Conservation (phyloP, 1,284 basidiomycete species). For the Heterobasidion occidentale region DNA sequence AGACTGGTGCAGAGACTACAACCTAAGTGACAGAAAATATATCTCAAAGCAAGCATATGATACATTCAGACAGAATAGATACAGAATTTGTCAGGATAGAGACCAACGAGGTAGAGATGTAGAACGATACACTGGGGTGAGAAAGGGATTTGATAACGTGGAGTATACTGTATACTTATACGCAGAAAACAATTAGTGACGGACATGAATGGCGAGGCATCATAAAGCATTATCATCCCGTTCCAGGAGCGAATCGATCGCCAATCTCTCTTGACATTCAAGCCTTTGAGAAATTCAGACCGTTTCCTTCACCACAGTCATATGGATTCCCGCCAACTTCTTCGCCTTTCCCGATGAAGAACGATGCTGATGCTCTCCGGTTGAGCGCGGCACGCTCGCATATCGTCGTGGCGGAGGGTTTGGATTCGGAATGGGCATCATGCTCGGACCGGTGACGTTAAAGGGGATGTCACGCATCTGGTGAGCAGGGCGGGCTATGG, state of each 20-base stretch:
- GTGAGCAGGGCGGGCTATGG: constrained; percentile 4
- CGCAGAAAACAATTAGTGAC: too few relatives aligned
- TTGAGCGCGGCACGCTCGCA: neutral
- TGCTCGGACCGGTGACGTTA: constrained; percentile 12
- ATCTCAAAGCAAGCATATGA: too few relatives aligned
- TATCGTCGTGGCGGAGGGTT: neutral
- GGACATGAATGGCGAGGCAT: neutral
- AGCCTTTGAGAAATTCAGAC: neutral
- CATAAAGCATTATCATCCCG: neutral
- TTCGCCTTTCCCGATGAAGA: constrained; percentile 8
- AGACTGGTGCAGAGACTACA: too few relatives aligned
- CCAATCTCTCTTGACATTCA: neutral
- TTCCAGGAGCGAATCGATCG: neutral
- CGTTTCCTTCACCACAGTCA: constrained; percentile 34
- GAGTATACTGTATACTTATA: too few relatives aligned
- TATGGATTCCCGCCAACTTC: constrained; percentile 23
- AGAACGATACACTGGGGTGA: too few relatives aligned
- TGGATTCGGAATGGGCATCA: constrained; percentile 3
- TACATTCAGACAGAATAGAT: too few relatives aligned
- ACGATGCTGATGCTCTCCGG: constrained; percentile 5
- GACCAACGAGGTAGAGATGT: too few relatives aligned
- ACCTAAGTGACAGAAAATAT: too few relatives aligned
- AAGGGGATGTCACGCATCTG: constrained; percentile 9
- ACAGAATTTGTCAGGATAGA: too few relatives aligned
- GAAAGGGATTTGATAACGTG: too few relatives aligned